A percentile compares a stretch with the other conserved stretches of the same genome.
phyloP scores from a whole-genome alignment of 75 land plant genomes.

The Gnetum montanum region DNA sequence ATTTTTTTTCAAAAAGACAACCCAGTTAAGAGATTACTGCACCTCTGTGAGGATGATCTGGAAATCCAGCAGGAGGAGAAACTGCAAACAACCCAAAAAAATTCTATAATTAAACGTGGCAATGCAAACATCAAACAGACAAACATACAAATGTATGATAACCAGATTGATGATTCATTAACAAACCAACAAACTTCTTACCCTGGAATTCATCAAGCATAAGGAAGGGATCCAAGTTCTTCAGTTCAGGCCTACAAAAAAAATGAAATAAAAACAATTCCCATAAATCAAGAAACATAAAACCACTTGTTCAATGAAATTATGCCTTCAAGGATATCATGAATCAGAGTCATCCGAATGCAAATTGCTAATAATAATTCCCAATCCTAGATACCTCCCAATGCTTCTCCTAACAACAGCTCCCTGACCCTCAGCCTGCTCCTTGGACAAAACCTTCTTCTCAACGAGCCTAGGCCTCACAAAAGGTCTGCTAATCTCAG shows the following conservation, averaged over 20 bases:
- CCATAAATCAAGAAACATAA: neutral
- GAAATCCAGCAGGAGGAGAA: constrained; percentile 52
- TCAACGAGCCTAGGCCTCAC: constrained; percentile 40
- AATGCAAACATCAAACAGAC: neutral
- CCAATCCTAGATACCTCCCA: constrained; percentile 36
- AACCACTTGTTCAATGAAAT: neutral
- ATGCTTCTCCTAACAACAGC: constrained; percentile 80
- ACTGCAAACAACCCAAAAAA: constrained; percentile 24
- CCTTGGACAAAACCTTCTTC: constrained; percentile 44
- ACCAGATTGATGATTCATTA: neutral
- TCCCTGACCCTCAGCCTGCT: constrained; percentile 74
- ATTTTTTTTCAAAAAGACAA: no score
- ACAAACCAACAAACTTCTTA: constrained; percentile 5
- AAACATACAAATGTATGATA: neutral
- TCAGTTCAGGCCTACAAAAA: constrained; percentile 43
- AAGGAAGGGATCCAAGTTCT: constrained; percentile 54
- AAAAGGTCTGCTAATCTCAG: constrained; percentile 5
- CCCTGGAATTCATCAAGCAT: constrained; percentile 49
- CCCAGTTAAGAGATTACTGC: neutral
- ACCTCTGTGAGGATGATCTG: constrained; percentile 72
- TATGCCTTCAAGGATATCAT: no score
- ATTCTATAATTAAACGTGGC: neutral
- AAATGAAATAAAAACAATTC: neutral
- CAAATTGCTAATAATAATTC: no score
- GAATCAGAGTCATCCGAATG: no score